Percentiles rank a stretch among this genome's conserved stretches.
These are phyloP conservation scores for Termitomyces sp. DNA, from an alignment of 768 basidiomycete species.

Conservation along the genomic window DNA sequence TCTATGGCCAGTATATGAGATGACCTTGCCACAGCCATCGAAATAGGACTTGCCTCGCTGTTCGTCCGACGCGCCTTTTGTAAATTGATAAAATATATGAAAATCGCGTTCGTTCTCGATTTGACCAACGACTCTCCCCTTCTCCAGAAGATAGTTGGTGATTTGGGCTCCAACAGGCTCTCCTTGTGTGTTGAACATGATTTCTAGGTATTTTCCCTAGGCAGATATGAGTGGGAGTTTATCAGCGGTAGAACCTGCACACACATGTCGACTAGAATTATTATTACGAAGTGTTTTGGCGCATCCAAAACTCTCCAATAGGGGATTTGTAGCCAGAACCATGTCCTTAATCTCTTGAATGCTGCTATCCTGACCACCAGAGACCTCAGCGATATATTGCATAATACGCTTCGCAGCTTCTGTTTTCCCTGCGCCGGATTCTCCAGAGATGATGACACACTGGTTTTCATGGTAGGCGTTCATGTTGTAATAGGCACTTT, in stretches of 20 bases:
- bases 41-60: constrained; percentile 68
- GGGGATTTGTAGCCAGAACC: constrained; percentile 97
- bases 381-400: constrained; percentile 99
- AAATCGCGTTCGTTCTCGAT: constrained; percentile 96
- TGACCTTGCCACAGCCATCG: background rate
- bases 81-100: constrained; percentile 99
- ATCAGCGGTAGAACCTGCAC: constrained; percentile 26
- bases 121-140: constrained; percentile 94
- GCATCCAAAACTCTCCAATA: constrained; percentile 97
- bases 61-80: constrained; percentile 86
- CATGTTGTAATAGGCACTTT: constrained; percentile 98
- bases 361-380: constrained; percentile 81
- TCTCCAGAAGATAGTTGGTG: constrained; percentile 97
- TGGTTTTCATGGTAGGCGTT: constrained; percentile 99
- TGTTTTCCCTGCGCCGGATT: constrained; percentile 98
- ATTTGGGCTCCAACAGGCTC: constrained; percentile 98
- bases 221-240: constrained; percentile 12
- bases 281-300: constrained; percentile 99
- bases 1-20: constrained; percentile 45
- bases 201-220: constrained; percentile 98
- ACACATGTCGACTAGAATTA: constrained; percentile 96
- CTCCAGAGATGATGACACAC: constrained; percentile 98
- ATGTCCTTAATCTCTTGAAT: constrained; percentile 99
- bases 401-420: constrained; percentile 99
- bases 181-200: constrained; percentile 94